Evolutionary conservation across 176 grass and related monocot genomes (phyloP).

Genomic region (Saccharum spontaneum): DNA sequence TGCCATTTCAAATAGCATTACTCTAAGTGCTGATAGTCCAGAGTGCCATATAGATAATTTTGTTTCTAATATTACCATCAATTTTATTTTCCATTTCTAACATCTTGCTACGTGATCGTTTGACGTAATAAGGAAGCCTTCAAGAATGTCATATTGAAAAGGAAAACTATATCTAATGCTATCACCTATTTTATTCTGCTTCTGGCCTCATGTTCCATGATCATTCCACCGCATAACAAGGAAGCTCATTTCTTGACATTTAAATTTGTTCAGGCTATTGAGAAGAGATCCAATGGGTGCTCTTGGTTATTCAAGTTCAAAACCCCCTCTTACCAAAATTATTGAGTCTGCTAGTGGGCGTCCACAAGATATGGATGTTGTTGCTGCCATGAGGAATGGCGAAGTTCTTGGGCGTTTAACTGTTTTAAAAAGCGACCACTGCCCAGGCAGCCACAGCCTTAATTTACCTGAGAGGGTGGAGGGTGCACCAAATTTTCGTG

Average conservation of each 20-base stretch:
- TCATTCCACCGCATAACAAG: slow-evolving; percentile 15
- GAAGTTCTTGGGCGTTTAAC: slow-evolving; percentile 96
- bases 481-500: slow-evolving; percentile 96
- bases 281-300: slow-evolving; percentile 98
- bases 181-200: slow-evolving; percentile 13
- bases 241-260: slow-evolving; percentile 22
- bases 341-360: slow-evolving; percentile 59
- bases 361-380: slow-evolving; percentile 75
- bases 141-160: neutral
- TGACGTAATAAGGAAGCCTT: neutral
- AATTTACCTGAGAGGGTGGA: slow-evolving; percentile 90
- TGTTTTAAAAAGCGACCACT: slow-evolving; percentile 97
- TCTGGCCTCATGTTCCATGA: slow-evolving; percentile 21
- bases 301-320: slow-evolving; percentile 90
- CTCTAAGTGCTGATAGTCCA: neutral
- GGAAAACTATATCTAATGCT: neutral
- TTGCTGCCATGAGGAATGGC: slow-evolving; percentile 92
- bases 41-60: neutral
- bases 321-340: slow-evolving; percentile 62
- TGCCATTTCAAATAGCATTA: neutral
- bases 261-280: slow-evolving; percentile 63
- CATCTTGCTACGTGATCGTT: slow-evolving; percentile 13
- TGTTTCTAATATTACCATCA: slow-evolving; percentile 17
- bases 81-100: slow-evolving; percentile 1
- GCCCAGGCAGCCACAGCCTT: slow-evolving; percentile 87